Evolutionary conservation across 2,329 filamentous ascomycete species (phyloP), one percentile per base, ranked within the genome.

Genomic region (Cercospora berteroae): DNA sequence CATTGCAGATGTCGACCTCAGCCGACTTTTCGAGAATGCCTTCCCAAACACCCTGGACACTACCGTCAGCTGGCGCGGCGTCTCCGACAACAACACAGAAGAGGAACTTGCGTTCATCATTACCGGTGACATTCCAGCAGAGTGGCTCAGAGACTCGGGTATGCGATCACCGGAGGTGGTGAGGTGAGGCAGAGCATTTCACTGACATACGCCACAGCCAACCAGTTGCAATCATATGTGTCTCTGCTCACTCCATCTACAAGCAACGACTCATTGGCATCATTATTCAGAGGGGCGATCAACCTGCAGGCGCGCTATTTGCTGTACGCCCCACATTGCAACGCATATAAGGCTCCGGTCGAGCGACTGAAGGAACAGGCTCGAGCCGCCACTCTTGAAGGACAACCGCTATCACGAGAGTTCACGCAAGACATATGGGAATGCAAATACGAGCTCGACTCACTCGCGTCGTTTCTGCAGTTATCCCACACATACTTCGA

Each of bases 31-130:
- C 74, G 80, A 88, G 71, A 93, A 93, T 76, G 82, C 67, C 4
- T 69, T 61, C 23, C 67, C 94, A 2, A 96, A 94, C 69, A 94
- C 91, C 0, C 87, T 95, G 3, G 93, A 97, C 76, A 97, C 93
- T 0, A 97, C 93, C 0, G 87, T 97, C 70, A 89, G 91, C 74
- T 96, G 94, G 85, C 93, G 96, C 77, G 90, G 90, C 7, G 87
- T 90, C 69, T 80, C 82, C 63, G 83, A 82, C 29, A 58, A 63
- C 55, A 66, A 69, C 29, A 56, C 57, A 67, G 83, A 86, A 71
- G 88, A 92, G 77, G 89, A 92, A 77, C 80, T 90, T 67, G 84
- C 86, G 4, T 87, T 86, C 71, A 73, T 87, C 69, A 87, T 87
- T 65, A 87, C 85, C 0, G 85, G 85, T 60, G 84, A 87, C 71